phyloP scores from a whole-genome alignment of 345 rosid species.

The Bruguiera parviflora region DNA sequence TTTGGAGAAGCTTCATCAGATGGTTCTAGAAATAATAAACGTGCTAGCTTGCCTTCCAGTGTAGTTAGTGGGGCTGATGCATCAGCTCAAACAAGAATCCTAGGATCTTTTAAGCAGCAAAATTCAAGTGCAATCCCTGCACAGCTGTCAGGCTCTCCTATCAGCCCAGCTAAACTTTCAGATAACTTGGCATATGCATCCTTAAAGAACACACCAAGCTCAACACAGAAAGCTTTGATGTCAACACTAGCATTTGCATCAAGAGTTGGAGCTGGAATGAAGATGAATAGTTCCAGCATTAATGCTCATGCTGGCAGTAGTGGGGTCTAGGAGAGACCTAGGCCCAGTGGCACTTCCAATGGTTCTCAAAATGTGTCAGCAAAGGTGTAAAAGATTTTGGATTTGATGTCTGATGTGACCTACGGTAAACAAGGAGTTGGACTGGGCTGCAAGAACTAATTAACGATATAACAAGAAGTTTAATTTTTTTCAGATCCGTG shows the following conservation, averaged over 20 bases:
- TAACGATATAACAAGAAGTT: too few relatives aligned
- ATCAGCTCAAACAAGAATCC: conserved; percentile 24
- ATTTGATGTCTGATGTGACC: conserved; percentile 43
- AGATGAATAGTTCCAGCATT: conserved; percentile 24
- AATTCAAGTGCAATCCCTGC: conserved; percentile 17
- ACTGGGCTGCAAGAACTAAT: conserved; percentile 3
- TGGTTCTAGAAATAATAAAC: conserved; percentile 7
- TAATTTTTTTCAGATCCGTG: too few relatives aligned
- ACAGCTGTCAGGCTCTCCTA: conserved; percentile 23
- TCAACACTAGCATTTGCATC: conserved; percentile 63
- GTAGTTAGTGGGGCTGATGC: conserved; percentile 7
- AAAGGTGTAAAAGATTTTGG: conserved; percentile 46
- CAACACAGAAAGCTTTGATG: conserved; percentile 45
- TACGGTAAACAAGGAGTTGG: too few relatives aligned
- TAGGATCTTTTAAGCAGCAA: conserved; percentile 14
- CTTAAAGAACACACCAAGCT: conserved; percentile 31
- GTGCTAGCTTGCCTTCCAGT: conserved; percentile 20
- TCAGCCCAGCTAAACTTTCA: conserved; percentile 30
- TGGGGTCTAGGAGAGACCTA: conserved; percentile 17
- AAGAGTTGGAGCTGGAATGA: conserved; percentile 46
- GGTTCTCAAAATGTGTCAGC: conserved; percentile 32
- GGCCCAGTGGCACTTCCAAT: conserved; percentile 10
- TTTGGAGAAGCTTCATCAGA: conserved; percentile 12
- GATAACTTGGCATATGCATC: conserved; percentile 17
- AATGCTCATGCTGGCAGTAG: conserved; percentile 16